Evolutionary conservation across 345 rosid genomes (phyloP).

Genomic region (Anastatica hierochuntica): DNA sequence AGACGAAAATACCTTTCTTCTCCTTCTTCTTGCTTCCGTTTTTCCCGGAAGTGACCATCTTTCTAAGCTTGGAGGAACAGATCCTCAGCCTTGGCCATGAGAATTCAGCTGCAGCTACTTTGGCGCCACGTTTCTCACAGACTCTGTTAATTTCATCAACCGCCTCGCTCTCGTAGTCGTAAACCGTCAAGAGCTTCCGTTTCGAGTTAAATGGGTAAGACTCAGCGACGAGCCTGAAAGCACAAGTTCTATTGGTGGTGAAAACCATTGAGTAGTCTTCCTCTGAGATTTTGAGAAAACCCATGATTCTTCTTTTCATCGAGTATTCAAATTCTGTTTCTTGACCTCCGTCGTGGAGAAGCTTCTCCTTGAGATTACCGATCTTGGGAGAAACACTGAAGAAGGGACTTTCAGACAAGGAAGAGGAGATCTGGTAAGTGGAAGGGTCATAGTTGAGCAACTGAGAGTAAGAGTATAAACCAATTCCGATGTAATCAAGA

Average conservation of each 20-base stretch:
- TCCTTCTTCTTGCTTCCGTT: slow-evolving; percentile 42
- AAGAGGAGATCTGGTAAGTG: slow-evolving; percentile 29
- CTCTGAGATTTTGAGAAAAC: slow-evolving; percentile 61
- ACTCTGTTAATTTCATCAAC: slow-evolving; percentile 53
- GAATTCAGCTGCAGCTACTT: slow-evolving; percentile 67
- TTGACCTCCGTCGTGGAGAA: slow-evolving; percentile 66
- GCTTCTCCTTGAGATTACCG: slow-evolving; percentile 69
- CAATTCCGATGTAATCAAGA: slow-evolving; percentile 86
- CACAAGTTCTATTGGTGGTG: slow-evolving; percentile 84
- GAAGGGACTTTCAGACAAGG: slow-evolving; percentile 60
- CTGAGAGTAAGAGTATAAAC: slow-evolving; percentile 77
- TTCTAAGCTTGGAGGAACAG: slow-evolving; percentile 49
- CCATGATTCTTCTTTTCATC: slow-evolving; percentile 69
- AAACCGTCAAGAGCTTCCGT: slow-evolving; percentile 61
- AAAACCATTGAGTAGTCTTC: slow-evolving; percentile 78
- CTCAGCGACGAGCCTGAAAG: slow-evolving; percentile 81
- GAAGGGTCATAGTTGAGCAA: slow-evolving; percentile 38
- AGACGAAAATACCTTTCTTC: slow-evolving; percentile 83
- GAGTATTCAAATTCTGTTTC: slow-evolving; percentile 56
- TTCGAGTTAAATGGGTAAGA: slow-evolving; percentile 69
- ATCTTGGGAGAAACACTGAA: slow-evolving; percentile 69
- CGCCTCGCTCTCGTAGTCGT: slow-evolving; percentile 85
- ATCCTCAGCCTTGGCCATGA: slow-evolving; percentile 85
- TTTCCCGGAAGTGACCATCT: slow-evolving; percentile 49
- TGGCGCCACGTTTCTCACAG: slow-evolving; percentile 70